These are phyloP conservation scores for Henckelia pumila DNA, from an alignment of 257 asterid species.

Conservation along the genomic window DNA sequence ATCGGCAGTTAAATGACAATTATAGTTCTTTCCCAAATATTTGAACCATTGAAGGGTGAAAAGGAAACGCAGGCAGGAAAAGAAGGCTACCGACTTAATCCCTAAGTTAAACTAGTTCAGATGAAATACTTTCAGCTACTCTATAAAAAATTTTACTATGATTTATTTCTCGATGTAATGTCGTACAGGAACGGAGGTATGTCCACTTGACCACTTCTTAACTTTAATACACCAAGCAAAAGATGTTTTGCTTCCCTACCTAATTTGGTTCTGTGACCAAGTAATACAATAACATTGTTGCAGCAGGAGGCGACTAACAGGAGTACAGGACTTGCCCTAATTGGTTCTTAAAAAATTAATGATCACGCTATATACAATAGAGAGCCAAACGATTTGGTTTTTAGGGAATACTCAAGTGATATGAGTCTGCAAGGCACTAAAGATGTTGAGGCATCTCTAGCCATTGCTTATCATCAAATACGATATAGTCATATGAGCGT, in stretches of 20 bases:
- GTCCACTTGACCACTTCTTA: constrained; percentile 10
- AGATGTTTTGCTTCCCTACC: not conserved
- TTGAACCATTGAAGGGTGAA: not conserved
- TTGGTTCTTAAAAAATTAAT: not conserved
- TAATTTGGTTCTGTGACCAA: not conserved
- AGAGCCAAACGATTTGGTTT: constrained; percentile 2
- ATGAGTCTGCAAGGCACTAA: not conserved
- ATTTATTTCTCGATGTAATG: not conserved
- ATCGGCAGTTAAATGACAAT: constrained; percentile 1
- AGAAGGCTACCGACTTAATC: not conserved
- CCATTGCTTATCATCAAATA: constrained; percentile 12
- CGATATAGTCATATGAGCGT: not conserved
- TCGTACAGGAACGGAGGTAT: constrained; percentile 6
- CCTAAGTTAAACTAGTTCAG: not conserved
- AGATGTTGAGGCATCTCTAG: constrained; percentile 2
- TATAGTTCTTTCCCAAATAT: constrained; percentile 10
- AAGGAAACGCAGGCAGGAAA: not conserved
- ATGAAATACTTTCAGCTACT: constrained; percentile 9
- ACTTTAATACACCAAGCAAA: not conserved
- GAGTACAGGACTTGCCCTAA: constrained; percentile 7
- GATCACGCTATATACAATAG: constrained; percentile 6
- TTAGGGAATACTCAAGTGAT: not conserved
- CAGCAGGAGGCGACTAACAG: constrained; percentile 8
- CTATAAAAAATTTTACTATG: not conserved
- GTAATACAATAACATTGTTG: not conserved